Percentiles rank a stretch among this genome's conserved stretches.
Conservation (phyloP, 805 yeast species). For the Pichia nanzhaoensis region DNA sequence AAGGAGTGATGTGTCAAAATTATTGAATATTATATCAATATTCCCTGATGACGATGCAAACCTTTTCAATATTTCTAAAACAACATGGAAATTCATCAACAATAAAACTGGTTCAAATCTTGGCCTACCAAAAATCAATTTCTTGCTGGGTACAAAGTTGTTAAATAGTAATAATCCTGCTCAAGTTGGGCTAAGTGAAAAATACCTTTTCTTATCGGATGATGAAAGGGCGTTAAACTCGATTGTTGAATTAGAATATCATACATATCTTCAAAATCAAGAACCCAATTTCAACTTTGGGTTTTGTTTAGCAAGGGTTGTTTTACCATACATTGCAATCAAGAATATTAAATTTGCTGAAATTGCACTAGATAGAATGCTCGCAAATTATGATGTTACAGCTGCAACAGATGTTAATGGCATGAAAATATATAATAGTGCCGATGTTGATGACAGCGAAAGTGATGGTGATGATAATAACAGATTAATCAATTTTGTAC, state of each 20-base stretch:
- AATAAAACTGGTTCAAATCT: constrained; percentile 41
- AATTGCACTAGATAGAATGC: constrained; percentile 34
- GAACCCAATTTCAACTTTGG: constrained; percentile 22
- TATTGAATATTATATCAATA: constrained; percentile 36
- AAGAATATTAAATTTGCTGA: constrained; percentile 58
- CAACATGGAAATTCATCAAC: constrained; percentile 60
- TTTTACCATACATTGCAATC: constrained; percentile 66
- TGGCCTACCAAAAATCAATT: constrained; percentile 75
- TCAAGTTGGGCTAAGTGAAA: constrained; percentile 24
- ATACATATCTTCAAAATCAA: constrained; percentile 31
- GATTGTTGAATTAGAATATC: constrained; percentile 31
- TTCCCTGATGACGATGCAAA: constrained; percentile 52
- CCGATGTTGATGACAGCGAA: constrained; percentile 8
- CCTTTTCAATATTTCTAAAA: constrained; percentile 59
- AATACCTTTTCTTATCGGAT: constrained; percentile 22
- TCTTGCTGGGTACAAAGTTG: constrained; percentile 63
- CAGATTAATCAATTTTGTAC: constrained; percentile 60
- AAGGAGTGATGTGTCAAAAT: constrained; percentile 27
- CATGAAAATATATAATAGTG: constrained; percentile 30
- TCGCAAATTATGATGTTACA: constrained; percentile 27
- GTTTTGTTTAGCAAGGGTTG: constrained; percentile 42
- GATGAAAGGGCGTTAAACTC: constrained; percentile 19
- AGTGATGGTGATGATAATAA: constrained; percentile 26
- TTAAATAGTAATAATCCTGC: constrained; percentile 29
- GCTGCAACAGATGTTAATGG: constrained; percentile 15